A percentile compares a stretch with the other conserved stretches of the same genome.
Conservation (phyloP, 768 basidiomycete species). For the Fomitopsis serialis region DNA sequence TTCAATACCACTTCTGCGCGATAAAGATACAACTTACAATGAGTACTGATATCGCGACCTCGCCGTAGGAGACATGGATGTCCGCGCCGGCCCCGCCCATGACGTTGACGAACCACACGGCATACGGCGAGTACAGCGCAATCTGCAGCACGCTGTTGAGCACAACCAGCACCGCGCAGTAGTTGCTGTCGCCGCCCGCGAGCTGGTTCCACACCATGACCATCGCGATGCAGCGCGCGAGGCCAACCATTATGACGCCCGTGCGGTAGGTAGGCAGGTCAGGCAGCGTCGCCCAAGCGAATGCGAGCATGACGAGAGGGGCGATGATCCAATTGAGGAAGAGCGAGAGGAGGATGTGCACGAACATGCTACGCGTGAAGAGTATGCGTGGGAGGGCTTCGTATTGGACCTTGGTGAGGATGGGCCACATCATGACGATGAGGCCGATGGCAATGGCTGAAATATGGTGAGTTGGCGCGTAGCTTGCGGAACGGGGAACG, state of each 20-base stretch:
- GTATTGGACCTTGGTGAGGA: constrained; percentile 72
- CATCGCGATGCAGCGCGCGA: constrained; percentile 54
- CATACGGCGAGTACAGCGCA: constrained; percentile 66
- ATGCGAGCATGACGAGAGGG: constrained; percentile 77
- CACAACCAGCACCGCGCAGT: constrained; percentile 56
- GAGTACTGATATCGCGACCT: constrained; percentile 61
- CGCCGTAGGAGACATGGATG: constrained; percentile 49
- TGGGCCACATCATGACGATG: constrained; percentile 87
- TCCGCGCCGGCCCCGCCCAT: constrained; percentile 42
- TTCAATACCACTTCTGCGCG: neutral
- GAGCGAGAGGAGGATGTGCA: constrained; percentile 63
- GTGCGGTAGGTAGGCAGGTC: constrained; percentile 70
- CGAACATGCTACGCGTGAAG: constrained; percentile 47
- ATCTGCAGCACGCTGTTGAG: constrained; percentile 80
- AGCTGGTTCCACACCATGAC: constrained; percentile 50
- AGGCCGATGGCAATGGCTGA: constrained; percentile 78
- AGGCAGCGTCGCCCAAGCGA: constrained; percentile 83
- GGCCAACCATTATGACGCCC: constrained; percentile 80
- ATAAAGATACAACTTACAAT: constrained; percentile 44
- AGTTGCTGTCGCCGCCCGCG: constrained; percentile 14
- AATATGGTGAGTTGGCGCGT: neutral
- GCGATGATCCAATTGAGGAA: constrained; percentile 77
- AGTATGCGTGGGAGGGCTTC: constrained; percentile 61
- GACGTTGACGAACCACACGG: constrained; percentile 68
- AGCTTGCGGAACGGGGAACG: constrained; percentile 25